Base-by-base conservation (phyloP, 257 asterid genomes). In the Nicotiana sylvestris region DNA sequence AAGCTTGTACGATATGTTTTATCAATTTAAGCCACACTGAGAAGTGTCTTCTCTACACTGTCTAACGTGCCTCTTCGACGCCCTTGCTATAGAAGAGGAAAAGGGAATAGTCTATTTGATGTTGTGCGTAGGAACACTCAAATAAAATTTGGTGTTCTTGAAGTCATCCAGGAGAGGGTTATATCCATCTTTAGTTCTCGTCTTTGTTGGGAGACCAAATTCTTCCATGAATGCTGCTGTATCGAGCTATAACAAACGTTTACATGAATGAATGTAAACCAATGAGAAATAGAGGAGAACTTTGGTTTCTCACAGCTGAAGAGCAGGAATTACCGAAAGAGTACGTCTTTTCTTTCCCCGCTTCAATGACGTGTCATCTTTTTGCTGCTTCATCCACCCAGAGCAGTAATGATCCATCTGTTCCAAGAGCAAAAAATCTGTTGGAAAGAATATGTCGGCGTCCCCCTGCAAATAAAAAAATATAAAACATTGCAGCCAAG, bases 381-480 rank as follows among this genome's bases (percentile, higher is more conserved):
- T 86, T 72, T 88, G 90, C 83, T 88, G 90, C 85, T 88, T 90
- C 85, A 88, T 77, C 92, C 93, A 90, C 85, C 97, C 98, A 49
- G 98, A 94, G 84, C 98, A 94, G 84, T 90, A 86, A 85, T 96
- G 99, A 84, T 96, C 99, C 60, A 96, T 89, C 39, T 85, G 86
- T 89, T 96, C 98, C 85, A 96, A 86, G 83, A 96, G 94, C 92
- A 88, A 92, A 90, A 96, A 96, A 83, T 96, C 97, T n/a, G 98
- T 96, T 9, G 99, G 98, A 76, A 96, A 96, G 89, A 96, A 96
- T 87, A 96, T 94, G 86, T 94, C 98, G 53, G 99, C 98, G 77
- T 96, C 98, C 72, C 99, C 98, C 99, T 94, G 89, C 85, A 62
- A 80, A 85, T 53, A 78, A 84, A 66, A 5, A n/a, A 49, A 70